A percentile compares a stretch with the other conserved stretches of the same genome.
phyloP scores from a whole-genome alignment of 441 rosid genomes.

The Populus hybrid region DNA sequence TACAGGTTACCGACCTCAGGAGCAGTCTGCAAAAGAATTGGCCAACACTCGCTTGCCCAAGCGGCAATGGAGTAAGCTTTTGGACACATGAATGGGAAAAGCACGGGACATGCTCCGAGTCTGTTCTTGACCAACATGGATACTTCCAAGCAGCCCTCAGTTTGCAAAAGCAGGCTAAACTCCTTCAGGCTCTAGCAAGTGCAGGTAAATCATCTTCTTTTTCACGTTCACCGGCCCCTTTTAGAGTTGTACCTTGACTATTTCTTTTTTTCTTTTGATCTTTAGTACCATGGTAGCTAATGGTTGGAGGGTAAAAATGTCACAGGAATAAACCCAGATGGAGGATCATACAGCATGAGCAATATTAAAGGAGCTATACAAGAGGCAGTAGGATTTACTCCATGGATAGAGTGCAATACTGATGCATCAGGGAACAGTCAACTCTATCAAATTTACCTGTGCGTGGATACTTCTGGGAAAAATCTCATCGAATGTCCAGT shows the following conservation, averaged over 20 bases:
- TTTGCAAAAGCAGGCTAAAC: conserved; percentile 42
- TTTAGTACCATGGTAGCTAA: background rate
- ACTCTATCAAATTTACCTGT: conserved; percentile 68
- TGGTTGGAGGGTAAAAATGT: background rate
- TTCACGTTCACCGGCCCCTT: background rate
- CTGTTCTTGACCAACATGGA: conserved; percentile 59
- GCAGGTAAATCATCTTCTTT: conserved; percentile 26
- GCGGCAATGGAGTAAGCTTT: conserved; percentile 26
- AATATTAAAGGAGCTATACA: conserved; percentile 28
- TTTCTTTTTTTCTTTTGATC: too few relatives aligned
- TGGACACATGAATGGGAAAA: conserved; percentile 85
- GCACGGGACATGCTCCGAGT: conserved; percentile 83
- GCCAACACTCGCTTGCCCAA: conserved; percentile 88
- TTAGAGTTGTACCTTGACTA: background rate
- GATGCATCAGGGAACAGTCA: conserved; percentile 58
- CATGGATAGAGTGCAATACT: conserved; percentile 63
- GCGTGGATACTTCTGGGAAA: conserved; percentile 55
- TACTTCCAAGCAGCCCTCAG: conserved; percentile 61
- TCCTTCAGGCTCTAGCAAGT: conserved; percentile 42
- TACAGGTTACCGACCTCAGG: conserved; percentile 50
- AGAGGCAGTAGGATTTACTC: conserved; percentile 39
- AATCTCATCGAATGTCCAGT: conserved; percentile 53
- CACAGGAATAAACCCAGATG: conserved; percentile 18
- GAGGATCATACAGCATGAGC: conserved; percentile 23
- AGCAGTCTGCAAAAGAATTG: conserved; percentile 51